Evolutionary conservation across 1,139 yeast species (phyloP), one percentile per base, ranked within the genome.

Genomic region (Geotrichum armillariae): DNA sequence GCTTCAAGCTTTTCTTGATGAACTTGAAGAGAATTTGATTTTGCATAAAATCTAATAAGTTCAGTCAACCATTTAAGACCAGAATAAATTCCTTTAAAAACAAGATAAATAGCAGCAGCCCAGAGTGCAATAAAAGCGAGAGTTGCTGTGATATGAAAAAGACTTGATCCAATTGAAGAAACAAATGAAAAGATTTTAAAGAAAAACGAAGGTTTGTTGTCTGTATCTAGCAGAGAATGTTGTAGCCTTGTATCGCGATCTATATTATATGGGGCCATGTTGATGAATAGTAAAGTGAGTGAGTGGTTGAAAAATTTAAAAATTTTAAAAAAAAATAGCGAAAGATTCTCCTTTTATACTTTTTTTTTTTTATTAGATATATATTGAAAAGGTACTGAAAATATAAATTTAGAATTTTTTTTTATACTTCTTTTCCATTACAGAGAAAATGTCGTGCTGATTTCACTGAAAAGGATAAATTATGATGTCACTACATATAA

Each of bases 241-340:
- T 48, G 51, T 8, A 42, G 32, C 39, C 43, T 25, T 8, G 51
- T 48, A 21, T 43, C 51, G 33, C 47, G 47, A 43, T 42, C 47
- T 25, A 48, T 33, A 27, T 18, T 42, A 41, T 42, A 48, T 5
- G 47, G 44, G 16, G 51, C 17, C 51, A 48, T 48, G 29, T 16
- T 33, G 31, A n/a, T n/a, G n/a, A n/a, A n/a, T n/a, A n/a, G n/a
- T n/a, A n/a, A n/a, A n/a, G n/a, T n/a, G n/a, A n/a, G n/a, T n/a
- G n/a, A n/a, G n/a, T n/a, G n/a, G n/a, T n/a, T n/a, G n/a, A n/a
- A n/a, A n/a, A n/a, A n/a, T n/a, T n/a, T n/a, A n/a, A n/a, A n/a
- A n/a, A n/a, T n/a, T n/a, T n/a, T n/a, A n/a, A n/a, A n/a, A n/a
- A n/a, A n/a, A n/a, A n/a, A n/a, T n/a, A n/a, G n/a, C n/a, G n/a